These are phyloP conservation scores for Solanum appendiculatum DNA, from an alignment of 257 asterid genomes.

Conservation along the genomic window DNA sequence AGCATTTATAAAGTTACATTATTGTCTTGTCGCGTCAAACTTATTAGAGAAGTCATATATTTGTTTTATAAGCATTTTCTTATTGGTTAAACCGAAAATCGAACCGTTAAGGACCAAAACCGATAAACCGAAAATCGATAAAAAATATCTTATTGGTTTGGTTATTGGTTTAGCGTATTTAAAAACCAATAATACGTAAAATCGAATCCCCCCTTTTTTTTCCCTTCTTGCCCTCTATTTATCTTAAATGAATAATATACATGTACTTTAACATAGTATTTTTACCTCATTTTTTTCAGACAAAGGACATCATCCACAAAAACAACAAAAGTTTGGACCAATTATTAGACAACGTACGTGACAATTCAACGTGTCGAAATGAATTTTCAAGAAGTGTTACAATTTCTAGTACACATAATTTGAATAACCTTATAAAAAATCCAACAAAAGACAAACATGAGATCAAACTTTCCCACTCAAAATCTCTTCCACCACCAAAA, in stretches of 20 bases:
- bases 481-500: constrained; percentile 4
- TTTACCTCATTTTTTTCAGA: background rate
- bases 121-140: no score
- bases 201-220: no score
- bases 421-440: background rate
- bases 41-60: no score
- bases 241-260: background rate
- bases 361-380: background rate
- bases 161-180: no score
- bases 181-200: no score
- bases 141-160: no score
- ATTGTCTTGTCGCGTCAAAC: no score
- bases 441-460: background rate
- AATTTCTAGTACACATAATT: background rate
- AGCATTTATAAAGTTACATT: no score
- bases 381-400: background rate
- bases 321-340: constrained; percentile 7
- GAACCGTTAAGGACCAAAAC: no score
- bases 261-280: background rate
- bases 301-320: constrained; percentile 2
- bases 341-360: background rate
- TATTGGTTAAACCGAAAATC: no score
- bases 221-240: background rate
- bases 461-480: background rate
- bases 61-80: no score